Base-by-base conservation (phyloP, 169 alveolate species). In the Nephromyces sp. region DNA sequence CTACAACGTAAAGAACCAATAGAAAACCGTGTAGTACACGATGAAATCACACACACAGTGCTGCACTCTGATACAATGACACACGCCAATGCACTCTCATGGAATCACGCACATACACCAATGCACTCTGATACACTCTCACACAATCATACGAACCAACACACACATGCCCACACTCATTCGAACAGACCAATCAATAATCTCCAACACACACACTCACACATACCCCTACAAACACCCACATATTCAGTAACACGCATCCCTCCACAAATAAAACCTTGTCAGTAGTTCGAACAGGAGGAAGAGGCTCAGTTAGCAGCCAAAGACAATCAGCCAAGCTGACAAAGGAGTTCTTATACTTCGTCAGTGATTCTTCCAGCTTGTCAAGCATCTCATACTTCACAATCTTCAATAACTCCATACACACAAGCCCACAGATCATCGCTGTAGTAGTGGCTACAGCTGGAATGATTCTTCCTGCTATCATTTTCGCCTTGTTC, bases 381-480 rank as follows among this genome's bases (percentile, higher is more conserved):
- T n/a, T n/a, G n/a, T n/a, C n/a, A n/a, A n/a, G n/a, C n/a, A n/a
- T n/a, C 22, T 28, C 24, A 72, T 83, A 77, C 52, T 72, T 68
- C 27, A 85, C 74, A 61, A 86, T 72, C 72, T 94, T 93, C 81
- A 91, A 78, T 77, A 95, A 77, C 82, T 95, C 98, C 31, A 92
- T 81, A 57, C 95, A 89, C 5, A 95, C 99, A 71, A 94, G 83
- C 0, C 99, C 99, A 15, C 98, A 94, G 65, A 95, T 89, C 95
- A 96, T 95, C 31, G 99, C 98, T 15, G 99, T 97, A 25, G 99
- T 97, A 25, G 99, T 97, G 52, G 99, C 99, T 53, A 97, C 92
- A 57, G 99, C 99, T 25, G 99, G 99, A 32, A 97, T 95, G 70
- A 97, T 97, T 84, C 95, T 95, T 25, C 99, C 99, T 8, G 99